Evolutionary conservation across 345 rosid species (phyloP).

Genomic region (Lepidium africanum): DNA sequence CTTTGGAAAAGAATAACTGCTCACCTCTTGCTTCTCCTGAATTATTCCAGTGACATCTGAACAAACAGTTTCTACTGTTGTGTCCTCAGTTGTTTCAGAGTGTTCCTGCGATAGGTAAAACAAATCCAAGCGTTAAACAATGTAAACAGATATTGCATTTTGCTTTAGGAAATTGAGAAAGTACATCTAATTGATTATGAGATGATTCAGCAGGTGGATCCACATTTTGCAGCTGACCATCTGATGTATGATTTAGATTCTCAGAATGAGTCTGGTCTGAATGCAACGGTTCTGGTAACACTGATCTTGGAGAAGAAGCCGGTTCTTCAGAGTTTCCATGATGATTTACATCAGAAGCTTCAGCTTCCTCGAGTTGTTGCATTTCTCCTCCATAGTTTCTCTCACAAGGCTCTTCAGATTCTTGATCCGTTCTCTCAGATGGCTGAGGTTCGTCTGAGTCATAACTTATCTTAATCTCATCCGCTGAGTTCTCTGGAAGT

Average conservation of each 20-base stretch:
- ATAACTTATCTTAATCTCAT: conserved; percentile 25
- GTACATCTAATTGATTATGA: conserved; percentile 14
- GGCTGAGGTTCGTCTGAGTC: conserved; percentile 24
- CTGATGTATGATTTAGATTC: conserved; percentile 14
- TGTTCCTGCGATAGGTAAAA: not conserved
- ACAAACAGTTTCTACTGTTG: not conserved
- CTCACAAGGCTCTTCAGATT: conserved; percentile 17
- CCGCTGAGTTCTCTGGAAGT: conserved; percentile 24
- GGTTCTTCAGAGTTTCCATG: conserved; percentile 27
- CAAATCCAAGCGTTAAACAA: not conserved
- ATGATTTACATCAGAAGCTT: conserved; percentile 17
- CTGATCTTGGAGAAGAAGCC: conserved; percentile 42
- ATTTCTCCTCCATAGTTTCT: conserved; percentile 14
- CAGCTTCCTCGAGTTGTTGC: conserved; percentile 21
- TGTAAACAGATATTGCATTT: not conserved
- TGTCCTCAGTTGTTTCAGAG: conserved; percentile 3
- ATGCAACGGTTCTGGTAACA: conserved; percentile 27
- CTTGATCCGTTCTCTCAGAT: conserved; percentile 24
- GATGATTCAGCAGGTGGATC: conserved; percentile 4
- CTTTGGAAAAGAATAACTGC: not conserved
- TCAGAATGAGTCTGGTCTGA: conserved; percentile 19
- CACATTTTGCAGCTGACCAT: conserved; percentile 14
- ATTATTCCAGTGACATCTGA: not conserved
- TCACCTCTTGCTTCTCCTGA: conserved; percentile 17
- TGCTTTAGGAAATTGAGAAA: not conserved